These are phyloP conservation scores for Centella asiatica DNA, from an alignment of 129 eudicot genomes.

Conservation along the genomic window DNA sequence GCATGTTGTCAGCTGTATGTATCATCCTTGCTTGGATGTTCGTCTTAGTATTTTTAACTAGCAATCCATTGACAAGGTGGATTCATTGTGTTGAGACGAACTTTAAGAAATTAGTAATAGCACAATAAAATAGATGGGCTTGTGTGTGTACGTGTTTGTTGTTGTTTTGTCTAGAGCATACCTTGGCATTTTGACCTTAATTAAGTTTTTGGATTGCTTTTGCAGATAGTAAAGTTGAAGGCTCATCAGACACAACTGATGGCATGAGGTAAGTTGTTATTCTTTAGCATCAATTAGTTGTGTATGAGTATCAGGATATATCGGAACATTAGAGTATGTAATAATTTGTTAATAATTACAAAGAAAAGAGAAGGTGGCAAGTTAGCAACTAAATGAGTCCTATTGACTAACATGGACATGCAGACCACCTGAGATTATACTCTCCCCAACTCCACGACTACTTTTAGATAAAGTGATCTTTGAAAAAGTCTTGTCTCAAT, in stretches of 20 bases:
- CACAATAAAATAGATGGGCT: too few species aligned
- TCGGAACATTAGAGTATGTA: too few species aligned
- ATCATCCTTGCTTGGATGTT: too few species aligned
- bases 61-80: too few species aligned
- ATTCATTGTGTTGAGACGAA: too few species aligned
- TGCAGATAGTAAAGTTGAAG: slow-evolving; percentile 36
- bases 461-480: not conserved
- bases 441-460: too few species aligned
- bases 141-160: not conserved
- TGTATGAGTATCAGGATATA: too few species aligned
- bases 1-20: too few species aligned
- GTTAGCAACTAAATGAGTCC: not conserved
- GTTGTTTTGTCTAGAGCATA: not conserved
- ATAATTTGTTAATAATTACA: not conserved
- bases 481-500: not conserved
- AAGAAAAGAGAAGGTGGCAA: not conserved
- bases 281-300: too few species aligned
- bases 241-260: slow-evolving; percentile 26
- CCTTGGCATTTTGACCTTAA: not conserved
- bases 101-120: too few species aligned
- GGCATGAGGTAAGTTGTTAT: slow-evolving; percentile 31
- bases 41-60: too few species aligned
- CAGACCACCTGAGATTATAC: not conserved
- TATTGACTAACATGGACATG: not conserved
- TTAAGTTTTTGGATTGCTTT: slow-evolving; percentile 2